Base-by-base conservation (phyloP, 1,284 basidiomycete genomes). In the Laetiporus sulphureus region DNA sequence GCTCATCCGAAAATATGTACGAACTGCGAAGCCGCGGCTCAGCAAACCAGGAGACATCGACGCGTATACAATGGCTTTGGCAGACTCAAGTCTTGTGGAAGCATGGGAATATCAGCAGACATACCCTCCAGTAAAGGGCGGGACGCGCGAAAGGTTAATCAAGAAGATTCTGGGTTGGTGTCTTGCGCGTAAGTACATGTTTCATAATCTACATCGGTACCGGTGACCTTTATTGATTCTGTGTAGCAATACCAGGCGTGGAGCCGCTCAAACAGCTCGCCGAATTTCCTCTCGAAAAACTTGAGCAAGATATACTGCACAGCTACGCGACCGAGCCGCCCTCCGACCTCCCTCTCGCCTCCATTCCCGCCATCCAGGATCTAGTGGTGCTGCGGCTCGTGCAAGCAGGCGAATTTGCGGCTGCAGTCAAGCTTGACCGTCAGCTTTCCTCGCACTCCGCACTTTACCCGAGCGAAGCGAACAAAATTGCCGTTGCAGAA, bases 381-480 rank as follows among this genome's bases (percentile, higher is more conserved):
- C 72, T 92, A n/a, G 72, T 90, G 23, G 88, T 82, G 42, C 75
- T 87, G 7, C 79, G 89, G 10, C 72, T 91, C 3, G 76, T 91
- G 23, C 84, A 90, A 55, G 72, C 71, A 5, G 89, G 88, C 3
- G 73, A 78, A 46, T 83, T 85, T 54, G 68, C 75, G 0, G 77
- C 80, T 23, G 85, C 85, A 1, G 73, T 91, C 48, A 82, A 83
- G 58, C 70, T 88, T 24, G 89, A 91, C 63, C 74, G 75, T 43
- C 69, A 75, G 50, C 80, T 85, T 49, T 62, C 69, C 3, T 63
- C 54, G 20, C 30, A 44, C 15, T 51, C 52, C 22, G 54, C 51
- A 32, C 44, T 49, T 21, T 21, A 50, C 40, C 45, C 67, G 59
- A 45, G 51, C 58, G 40, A 65, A 50, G 56, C 45, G 11, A 48